Percentiles rank a stretch among this genome's conserved stretches.
phyloP scores from a whole-genome alignment of 2,329 filamentous ascomycete species.

The Xylariales sp. region DNA sequence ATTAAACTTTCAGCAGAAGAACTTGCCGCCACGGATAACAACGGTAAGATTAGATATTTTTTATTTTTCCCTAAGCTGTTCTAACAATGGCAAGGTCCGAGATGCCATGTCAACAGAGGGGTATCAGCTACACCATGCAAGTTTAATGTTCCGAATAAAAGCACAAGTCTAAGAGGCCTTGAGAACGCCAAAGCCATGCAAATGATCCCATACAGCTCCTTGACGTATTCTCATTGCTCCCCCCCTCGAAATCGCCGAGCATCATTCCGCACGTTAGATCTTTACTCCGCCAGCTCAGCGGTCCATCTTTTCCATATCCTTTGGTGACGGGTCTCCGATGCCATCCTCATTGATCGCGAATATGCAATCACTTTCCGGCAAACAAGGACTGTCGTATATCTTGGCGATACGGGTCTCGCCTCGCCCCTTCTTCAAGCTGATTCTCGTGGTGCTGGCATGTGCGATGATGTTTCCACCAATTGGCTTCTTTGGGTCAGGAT shows the following conservation, averaged over 20 bases:
- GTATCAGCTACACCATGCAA: too few species aligned
- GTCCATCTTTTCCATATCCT: constrained; percentile 75
- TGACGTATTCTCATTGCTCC: constrained; percentile 2
- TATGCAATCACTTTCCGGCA: constrained; percentile 92
- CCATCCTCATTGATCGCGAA: constrained; percentile 98
- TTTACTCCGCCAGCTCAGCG: background rate
- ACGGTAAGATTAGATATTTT: too few species aligned
- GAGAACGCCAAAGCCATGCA: constrained; percentile 8
- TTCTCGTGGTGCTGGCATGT: constrained; percentile 88
- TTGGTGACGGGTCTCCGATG: constrained; percentile 91
- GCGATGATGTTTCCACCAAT: constrained; percentile 99
- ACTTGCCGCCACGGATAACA: too few species aligned
- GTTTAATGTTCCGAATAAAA: too few species aligned
- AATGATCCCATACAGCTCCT: background rate
- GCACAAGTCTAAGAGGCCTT: too few species aligned
- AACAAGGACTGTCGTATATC: constrained; percentile 96
- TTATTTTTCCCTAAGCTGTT: too few species aligned
- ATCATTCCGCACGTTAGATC: too few species aligned
- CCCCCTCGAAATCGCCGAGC: too few species aligned
- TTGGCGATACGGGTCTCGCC: constrained; percentile 96
- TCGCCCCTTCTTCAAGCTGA: constrained; percentile 92
- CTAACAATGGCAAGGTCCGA: too few species aligned
- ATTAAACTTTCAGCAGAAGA: too few species aligned
- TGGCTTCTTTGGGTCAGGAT: constrained; percentile 97
- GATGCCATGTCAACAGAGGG: too few species aligned